Evolutionary conservation across 768 basidiomycete genomes (phyloP), one percentile per base, ranked within the genome.

Genomic region (Russula dissimulans): DNA sequence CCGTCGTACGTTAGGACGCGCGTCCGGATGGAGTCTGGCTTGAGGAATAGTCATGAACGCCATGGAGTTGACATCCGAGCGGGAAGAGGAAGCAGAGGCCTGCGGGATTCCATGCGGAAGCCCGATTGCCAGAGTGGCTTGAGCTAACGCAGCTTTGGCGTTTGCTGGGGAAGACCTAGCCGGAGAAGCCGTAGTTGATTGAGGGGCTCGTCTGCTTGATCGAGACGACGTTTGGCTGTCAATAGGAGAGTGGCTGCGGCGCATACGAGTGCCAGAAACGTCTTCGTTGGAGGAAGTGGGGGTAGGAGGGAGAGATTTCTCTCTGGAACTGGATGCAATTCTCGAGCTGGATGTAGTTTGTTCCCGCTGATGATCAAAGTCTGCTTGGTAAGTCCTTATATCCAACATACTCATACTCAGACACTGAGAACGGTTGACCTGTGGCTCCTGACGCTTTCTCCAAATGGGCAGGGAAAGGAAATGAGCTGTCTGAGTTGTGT

Each of bases 391-490:
- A 9, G 66, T 62, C 12, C 63, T 62, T 12, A 42, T 47, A 22
- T 64, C 70, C 50, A 71, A 67, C 50, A 65, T 59, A 56, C 66
- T 71, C 57, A 69, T 59, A 56, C 66, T 71, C 57, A 69, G 71
- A 61, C 66, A 74, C 9, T 14, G 54, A 44, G 22, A 43, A 72
- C 64, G 39, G 72, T 63, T 34, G 26, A 74, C 67, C 22, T 69
- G 64, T 49, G 72, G 69, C 36, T 72, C 67, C 32, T 71, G 73
- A 61, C 79, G 83, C 65, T 80, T 84, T 67, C 76, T 80, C 85
- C 85, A 86, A 61, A 78, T 75, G 15, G 85, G 82, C 29, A 85
- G 71, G 26, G 86, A 83, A 71, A 88, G 82, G 72, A 87, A 82
- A 71, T 82, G 83, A 26, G 56, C 41, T 3, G 36, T 26, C 18